These are phyloP conservation scores for Lonicera japonica DNA, from an alignment of 129 eudicot genomes.

Conservation along the genomic window DNA sequence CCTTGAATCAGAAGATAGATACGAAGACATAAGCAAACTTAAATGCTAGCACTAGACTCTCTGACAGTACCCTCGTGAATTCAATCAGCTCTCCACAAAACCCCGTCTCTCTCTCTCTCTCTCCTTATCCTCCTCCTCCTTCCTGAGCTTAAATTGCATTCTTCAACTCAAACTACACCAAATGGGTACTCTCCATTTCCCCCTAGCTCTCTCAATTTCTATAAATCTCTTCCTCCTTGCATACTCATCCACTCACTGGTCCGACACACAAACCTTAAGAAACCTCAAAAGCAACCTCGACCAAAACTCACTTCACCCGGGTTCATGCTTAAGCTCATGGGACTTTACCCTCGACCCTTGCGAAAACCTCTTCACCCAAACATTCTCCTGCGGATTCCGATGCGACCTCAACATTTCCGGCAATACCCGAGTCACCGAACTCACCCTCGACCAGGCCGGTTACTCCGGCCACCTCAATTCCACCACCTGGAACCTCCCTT, in stretches of 20 bases:
- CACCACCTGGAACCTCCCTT: constrained; percentile 52
- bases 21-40: background rate
- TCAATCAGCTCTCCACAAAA: background rate
- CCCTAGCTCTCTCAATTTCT: background rate
- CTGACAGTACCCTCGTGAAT: background rate
- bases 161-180: no score
- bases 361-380: constrained; percentile 47
- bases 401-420: constrained; percentile 38
- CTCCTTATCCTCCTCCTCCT: background rate
- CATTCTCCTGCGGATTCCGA: constrained; percentile 77
- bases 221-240: constrained; percentile 15
- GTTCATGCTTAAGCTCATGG: constrained; percentile 83
- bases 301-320: constrained; percentile 42
- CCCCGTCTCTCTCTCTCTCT: background rate
- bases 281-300: constrained; percentile 42
- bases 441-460: constrained; percentile 74
- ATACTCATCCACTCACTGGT: constrained; percentile 49
- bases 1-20: background rate
- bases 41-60: background rate
- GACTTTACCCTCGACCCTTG: constrained; percentile 88
- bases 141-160: background rate
- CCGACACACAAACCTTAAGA: constrained; percentile 51
- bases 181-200: background rate
- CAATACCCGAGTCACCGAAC: constrained; percentile 57
- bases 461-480: constrained; percentile 59